Evolutionary conservation across 2,329 filamentous ascomycete species (phyloP).

Genomic region (Juglanconis sp.): DNA sequence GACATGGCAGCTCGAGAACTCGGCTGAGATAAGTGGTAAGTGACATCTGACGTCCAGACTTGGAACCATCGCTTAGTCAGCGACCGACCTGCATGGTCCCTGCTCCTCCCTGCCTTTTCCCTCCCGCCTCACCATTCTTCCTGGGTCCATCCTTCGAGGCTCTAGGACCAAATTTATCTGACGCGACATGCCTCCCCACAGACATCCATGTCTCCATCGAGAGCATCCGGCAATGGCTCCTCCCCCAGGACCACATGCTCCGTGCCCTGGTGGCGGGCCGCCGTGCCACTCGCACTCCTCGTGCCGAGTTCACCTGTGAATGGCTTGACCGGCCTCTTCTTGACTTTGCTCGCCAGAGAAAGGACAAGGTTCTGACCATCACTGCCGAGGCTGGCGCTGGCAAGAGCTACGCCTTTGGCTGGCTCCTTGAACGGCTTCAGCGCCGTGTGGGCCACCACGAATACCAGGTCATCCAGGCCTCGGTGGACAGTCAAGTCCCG

Average conservation of each 20-base stretch:
- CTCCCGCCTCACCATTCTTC: not conserved
- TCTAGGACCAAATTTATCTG: not conserved
- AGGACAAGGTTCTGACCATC: constrained; percentile 16
- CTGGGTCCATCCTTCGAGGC: constrained; percentile 3
- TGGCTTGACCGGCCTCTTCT: constrained; percentile 18
- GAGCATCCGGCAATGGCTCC: constrained; percentile 19
- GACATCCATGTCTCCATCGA: constrained; percentile 18
- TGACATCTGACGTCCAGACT: not conserved
- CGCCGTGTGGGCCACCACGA: constrained; percentile 16
- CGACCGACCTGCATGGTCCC: not conserved
- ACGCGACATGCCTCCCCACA: constrained; percentile 6
- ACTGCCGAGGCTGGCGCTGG: constrained; percentile 18
- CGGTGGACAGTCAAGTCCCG: constrained; percentile 18
- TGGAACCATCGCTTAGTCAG: constrained; percentile 14
- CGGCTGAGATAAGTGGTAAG: constrained; percentile 18
- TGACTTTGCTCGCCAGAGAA: constrained; percentile 16
- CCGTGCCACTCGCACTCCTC: constrained; percentile 12
- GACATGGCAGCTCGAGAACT: constrained; percentile 20
- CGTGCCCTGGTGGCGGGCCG: constrained; percentile 17
- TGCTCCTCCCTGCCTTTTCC: not conserved
- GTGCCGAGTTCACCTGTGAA: constrained; percentile 19
- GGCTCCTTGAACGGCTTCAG: constrained; percentile 18
- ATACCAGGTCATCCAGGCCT: constrained; percentile 18
- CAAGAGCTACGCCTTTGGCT: constrained; percentile 17
- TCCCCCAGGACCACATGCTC: constrained; percentile 18